phyloP scores from a whole-genome alignment of 768 basidiomycete genomes.

The Panellus pusillus region DNA sequence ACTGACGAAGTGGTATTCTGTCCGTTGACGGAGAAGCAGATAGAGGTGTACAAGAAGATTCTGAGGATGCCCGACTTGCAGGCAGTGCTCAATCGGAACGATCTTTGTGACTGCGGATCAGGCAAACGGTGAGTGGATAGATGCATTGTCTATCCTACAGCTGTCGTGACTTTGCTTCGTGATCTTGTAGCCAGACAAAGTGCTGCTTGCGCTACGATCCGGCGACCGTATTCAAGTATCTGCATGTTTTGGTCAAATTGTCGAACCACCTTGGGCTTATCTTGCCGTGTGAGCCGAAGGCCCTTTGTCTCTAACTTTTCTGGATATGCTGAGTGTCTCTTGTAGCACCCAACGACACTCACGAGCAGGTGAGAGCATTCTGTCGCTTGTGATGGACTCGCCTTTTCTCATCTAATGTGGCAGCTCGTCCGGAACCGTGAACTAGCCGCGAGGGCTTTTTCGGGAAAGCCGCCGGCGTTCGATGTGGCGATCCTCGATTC shows the following conservation, averaged over 20 bases:
- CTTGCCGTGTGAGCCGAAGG: slow-evolving; percentile 59
- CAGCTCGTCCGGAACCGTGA: slow-evolving; percentile 58
- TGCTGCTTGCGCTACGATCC: slow-evolving; percentile 51
- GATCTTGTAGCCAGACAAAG: slow-evolving; percentile 35
- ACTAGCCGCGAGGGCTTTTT: slow-evolving; percentile 63
- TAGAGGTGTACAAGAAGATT: slow-evolving; percentile 70
- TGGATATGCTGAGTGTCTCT: neutral
- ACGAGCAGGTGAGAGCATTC: slow-evolving; percentile 56
- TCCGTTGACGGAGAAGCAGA: slow-evolving; percentile 73
- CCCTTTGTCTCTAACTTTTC: neutral
- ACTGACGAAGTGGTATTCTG: slow-evolving; percentile 93
- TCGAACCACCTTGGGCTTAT: slow-evolving; percentile 89
- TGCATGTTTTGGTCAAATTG: slow-evolving; percentile 80
- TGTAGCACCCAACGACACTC: slow-evolving; percentile 64
- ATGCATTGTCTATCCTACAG: neutral
- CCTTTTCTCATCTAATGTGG: neutral
- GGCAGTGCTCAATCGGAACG: slow-evolving; percentile 69
- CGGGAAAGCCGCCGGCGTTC: slow-evolving; percentile 55
- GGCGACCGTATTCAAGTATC: slow-evolving; percentile 72
- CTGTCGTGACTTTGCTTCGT: neutral
- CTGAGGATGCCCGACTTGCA: slow-evolving; percentile 65
- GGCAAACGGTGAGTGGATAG: slow-evolving; percentile 45
- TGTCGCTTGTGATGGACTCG: slow-evolving; percentile 1
- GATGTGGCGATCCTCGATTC: slow-evolving; percentile 62
- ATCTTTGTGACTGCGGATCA: slow-evolving; percentile 72